Conservation (phyloP, 1,284 basidiomycete species). For the Xerocomus cyaneibrunnescens region DNA sequence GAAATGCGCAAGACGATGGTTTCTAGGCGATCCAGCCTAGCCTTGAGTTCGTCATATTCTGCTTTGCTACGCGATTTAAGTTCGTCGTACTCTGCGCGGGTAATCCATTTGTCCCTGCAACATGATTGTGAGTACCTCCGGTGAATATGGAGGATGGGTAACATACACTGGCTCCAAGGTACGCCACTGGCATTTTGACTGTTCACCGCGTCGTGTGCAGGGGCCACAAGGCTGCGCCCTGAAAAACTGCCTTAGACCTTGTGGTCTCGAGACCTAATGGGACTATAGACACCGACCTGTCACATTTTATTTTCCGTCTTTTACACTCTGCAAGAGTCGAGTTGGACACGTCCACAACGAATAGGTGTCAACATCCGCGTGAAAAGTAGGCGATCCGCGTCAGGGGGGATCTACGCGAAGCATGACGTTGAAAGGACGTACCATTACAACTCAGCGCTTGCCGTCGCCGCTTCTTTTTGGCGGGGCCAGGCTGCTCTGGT, state of each 20-base stretch:
- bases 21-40: conserved; percentile 43
- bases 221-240: conserved; percentile 58
- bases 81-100: conserved; percentile 52
- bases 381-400: conserved; percentile 7
- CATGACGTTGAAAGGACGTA: conserved; percentile 38
- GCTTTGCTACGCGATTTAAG: conserved; percentile 40
- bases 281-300: conserved; percentile 43
- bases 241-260: conserved; percentile 26
- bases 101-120: conserved; percentile 56
- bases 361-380: background rate
- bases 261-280: conserved; percentile 12
- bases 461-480: conserved; percentile 72
- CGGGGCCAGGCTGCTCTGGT: conserved; percentile 49
- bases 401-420: conserved; percentile 9
- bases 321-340: conserved; percentile 49
- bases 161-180: conserved; percentile 57
- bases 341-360: background rate
- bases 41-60: conserved; percentile 52
- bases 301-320: conserved; percentile 60
- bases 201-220: conserved; percentile 53
- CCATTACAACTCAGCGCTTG: conserved; percentile 78
- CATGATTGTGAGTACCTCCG: conserved; percentile 14
- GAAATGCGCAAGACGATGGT: conserved; percentile 30
- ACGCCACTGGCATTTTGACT: conserved; percentile 56
- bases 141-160: background rate